These are phyloP conservation scores for Puccinia sorghi DNA, from an alignment of 1,284 basidiomycete species.

Conservation along the genomic window DNA sequence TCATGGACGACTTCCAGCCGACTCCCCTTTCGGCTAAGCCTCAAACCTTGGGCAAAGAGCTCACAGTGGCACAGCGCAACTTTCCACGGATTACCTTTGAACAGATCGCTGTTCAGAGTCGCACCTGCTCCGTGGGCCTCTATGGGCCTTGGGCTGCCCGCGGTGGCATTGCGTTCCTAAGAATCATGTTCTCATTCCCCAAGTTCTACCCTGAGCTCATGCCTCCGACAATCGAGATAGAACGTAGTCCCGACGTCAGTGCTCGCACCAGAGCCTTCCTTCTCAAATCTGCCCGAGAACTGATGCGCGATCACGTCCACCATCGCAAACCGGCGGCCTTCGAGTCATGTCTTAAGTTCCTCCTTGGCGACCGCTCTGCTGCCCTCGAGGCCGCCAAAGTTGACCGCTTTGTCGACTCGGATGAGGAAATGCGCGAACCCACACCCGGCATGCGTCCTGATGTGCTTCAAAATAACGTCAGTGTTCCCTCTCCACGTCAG, in stretches of 20 bases:
- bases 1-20: constrained; percentile 74
- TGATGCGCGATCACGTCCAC: constrained; percentile 40
- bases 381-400: constrained; percentile 32
- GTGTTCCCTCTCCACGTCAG: constrained; percentile 42
- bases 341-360: constrained; percentile 42
- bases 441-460: constrained; percentile 33
- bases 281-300: constrained; percentile 45
- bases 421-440: constrained; percentile 42
- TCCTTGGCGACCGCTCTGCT: constrained; percentile 39
- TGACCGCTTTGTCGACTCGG: constrained; percentile 41
- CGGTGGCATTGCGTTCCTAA: constrained; percentile 72
- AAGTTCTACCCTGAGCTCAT: constrained; percentile 68
- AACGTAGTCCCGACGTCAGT: constrained; percentile 42
- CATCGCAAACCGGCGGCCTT: constrained; percentile 36
- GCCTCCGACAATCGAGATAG: constrained; percentile 46
- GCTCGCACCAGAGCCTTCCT: constrained; percentile 46
- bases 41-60: constrained; percentile 6
- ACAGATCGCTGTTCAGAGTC: constrained; percentile 66
- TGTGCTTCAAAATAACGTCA: constrained; percentile 44
- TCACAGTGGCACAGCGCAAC: constrained; percentile 36
- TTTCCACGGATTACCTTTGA: constrained; percentile 67
- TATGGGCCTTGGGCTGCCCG: constrained; percentile 86
- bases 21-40: not conserved
- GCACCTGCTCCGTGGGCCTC: constrained; percentile 79
- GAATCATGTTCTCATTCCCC: constrained; percentile 87